Evolutionary conservation across 148 eudicot species (phyloP).

Genomic region (Camellia sinensis): DNA sequence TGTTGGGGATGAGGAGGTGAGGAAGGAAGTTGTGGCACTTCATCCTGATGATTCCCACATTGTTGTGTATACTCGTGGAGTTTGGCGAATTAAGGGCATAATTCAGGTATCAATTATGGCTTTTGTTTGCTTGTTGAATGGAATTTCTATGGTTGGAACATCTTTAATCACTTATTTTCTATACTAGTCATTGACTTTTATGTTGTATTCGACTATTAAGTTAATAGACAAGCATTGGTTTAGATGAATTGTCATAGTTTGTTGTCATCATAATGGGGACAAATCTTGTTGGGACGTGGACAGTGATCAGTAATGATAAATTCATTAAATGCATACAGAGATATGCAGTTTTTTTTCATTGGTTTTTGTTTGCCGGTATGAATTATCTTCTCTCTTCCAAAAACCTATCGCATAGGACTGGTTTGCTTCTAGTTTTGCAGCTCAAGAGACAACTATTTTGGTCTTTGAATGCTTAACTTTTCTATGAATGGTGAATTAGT

Average conservation of each 20-base stretch:
- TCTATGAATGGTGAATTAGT: neutral
- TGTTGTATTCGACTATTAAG: neutral
- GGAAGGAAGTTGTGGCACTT: neutral
- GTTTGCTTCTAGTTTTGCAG: neutral
- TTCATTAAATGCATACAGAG: neutral
- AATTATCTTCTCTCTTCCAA: neutral
- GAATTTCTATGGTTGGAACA: neutral
- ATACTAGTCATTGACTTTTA: neutral
- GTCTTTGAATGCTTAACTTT: neutral
- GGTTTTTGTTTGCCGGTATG: neutral
- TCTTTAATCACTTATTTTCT: neutral
- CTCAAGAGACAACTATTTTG: neutral
- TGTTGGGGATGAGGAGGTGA: neutral
- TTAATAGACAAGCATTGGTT: neutral
- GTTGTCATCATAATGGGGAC: neutral
- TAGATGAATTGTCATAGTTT: neutral
- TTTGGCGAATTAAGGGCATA: constrained; percentile 1
- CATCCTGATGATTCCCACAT: constrained; percentile 4
- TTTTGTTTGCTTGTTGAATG: neutral
- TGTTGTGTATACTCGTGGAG: neutral
- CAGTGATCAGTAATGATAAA: neutral
- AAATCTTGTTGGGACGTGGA: neutral
- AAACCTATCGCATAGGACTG: neutral
- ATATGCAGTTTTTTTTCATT: neutral
- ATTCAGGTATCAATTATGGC: constrained; percentile 1